Evolutionary conservation across 2,329 filamentous ascomycete genomes (phyloP).

Genomic region (Magnaporthales sp.): DNA sequence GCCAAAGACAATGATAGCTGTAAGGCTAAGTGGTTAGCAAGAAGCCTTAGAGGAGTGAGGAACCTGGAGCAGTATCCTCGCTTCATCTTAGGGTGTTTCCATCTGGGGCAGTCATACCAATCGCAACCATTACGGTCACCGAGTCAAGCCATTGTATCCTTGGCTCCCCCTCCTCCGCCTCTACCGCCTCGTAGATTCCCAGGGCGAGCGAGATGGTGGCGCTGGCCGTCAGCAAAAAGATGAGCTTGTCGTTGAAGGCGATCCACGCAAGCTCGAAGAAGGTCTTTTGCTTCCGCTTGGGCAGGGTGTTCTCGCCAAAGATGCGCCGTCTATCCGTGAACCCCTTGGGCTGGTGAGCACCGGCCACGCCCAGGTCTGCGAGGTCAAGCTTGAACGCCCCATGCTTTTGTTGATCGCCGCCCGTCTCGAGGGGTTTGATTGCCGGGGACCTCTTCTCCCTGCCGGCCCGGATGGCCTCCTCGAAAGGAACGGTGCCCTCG

Average conservation of each 20-base stretch:
- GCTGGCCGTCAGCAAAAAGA: constrained; percentile 5
- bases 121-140: constrained; percentile 6
- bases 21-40: not conserved
- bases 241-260: constrained; percentile 9
- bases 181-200: constrained; percentile 4
- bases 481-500: not conserved
- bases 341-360: not conserved
- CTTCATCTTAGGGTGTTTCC: too few species aligned
- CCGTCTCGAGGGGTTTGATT: not conserved
- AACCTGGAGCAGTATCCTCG: too few species aligned
- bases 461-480: constrained; percentile 2
- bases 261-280: constrained; percentile 5
- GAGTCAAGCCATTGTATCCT: constrained; percentile 6
- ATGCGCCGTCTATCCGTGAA: constrained; percentile 4
- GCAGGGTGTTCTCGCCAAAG: constrained; percentile 7
- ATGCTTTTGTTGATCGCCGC: not conserved
- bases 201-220: constrained; percentile 7
- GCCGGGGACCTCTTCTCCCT: not conserved
- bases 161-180: not conserved
- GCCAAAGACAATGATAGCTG: constrained; percentile 36
- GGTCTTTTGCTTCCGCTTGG: constrained; percentile 5
- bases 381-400: constrained; percentile 4
- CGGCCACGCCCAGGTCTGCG: not conserved
- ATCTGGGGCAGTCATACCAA: not conserved
- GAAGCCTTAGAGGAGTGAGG: not conserved